Conservation (phyloP, 2,329 filamentous ascomycete genomes). For the Cladosporium oxysporum region DNA sequence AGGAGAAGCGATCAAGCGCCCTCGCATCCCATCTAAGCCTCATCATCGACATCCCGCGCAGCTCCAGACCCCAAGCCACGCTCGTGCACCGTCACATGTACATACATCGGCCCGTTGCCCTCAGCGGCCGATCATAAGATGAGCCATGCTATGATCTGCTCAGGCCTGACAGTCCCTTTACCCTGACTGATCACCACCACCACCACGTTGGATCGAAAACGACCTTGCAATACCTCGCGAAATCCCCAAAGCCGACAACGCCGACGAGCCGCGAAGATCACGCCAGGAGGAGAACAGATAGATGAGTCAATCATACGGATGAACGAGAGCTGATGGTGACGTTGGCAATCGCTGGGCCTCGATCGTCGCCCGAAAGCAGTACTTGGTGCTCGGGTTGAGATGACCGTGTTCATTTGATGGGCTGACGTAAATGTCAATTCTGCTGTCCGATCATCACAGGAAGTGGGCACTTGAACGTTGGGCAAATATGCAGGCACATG, state of each 20-base stretch:
- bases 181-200: constrained; percentile 2
- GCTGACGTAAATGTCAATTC: neutral
- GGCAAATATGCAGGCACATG: constrained; percentile 9
- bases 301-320: neutral
- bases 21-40: neutral
- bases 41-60: neutral
- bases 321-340: neutral
- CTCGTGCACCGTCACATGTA: constrained; percentile 18
- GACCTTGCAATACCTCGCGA: neutral
- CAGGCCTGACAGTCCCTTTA: neutral
- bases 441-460: neutral
- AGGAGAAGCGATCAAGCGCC: neutral
- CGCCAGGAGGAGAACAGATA: neutral
- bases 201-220: neutral
- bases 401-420: neutral
- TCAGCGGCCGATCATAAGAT: constrained; percentile 10
- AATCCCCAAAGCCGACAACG: neutral
- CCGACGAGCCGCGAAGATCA: neutral
- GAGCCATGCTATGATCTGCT: neutral
- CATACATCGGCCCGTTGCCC: constrained; percentile 14
- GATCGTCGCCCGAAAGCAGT: neutral
- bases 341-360: neutral
- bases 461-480: neutral
- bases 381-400: neutral
- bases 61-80: constrained; percentile 14